Evolutionary conservation across 2,329 filamentous ascomycete species (phyloP), one percentile per base, ranked within the genome.

Genomic region (Emydomyces testavorans): DNA sequence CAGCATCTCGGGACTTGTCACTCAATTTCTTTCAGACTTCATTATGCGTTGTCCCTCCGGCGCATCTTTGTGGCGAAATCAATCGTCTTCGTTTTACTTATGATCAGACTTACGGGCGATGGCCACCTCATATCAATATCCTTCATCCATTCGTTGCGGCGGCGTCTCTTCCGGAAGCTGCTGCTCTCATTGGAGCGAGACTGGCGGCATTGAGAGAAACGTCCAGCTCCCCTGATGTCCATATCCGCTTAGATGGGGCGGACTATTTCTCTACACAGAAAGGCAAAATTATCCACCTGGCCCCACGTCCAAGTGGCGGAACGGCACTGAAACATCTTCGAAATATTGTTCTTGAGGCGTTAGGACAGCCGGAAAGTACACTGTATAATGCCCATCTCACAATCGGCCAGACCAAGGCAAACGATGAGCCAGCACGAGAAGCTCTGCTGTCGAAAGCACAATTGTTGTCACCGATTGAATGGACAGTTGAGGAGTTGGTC

Each of bases 101-200:
- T 62, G 80, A 84, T 60, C 77, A 77, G 51, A 70, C 73, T 0
- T 75, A 74, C 53, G 67, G 66, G 21, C 76, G 70, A 61, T 84
- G 81, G 80, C 79, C 80, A 2, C 76, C 79, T 10, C 80, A 83
- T 55, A 59, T 83, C 56, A 84, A 83, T 54, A 61, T 84, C 21
- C 56, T 82, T 18, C 83, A 83, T 57, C 81, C 80, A 0, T 84
- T 83, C 58, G 76, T 82, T 5, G 59, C 62, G 2, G 62, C 68
- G 0, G 69, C 74, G 2, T 54, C 55, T 6, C 65, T 84, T 1
- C 55, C 63, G 1, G 55, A 59, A 16, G 76, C 74, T 1, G 64
- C 65, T 1, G 59, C 66, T 2, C 57, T 62, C 11, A 65, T 75
- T 29, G 56, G 66, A 23, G 57, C 65, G 2, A 58, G 60, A n/a